Percentiles rank a stretch among this genome's conserved stretches.
phyloP scores from a whole-genome alignment of 805 yeast genomes.

The Pichia occidentalis region DNA sequence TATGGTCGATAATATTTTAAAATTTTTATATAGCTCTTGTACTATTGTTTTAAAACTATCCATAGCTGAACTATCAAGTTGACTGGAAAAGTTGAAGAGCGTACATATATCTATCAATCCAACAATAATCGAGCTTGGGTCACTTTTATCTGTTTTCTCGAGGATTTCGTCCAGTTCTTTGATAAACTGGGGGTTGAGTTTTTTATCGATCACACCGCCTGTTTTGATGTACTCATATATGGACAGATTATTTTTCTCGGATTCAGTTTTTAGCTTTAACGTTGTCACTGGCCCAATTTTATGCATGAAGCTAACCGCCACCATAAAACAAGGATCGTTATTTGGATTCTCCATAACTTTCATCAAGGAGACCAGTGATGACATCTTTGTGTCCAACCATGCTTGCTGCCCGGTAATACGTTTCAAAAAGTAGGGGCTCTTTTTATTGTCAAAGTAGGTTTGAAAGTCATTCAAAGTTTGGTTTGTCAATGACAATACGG shows the following conservation, averaged over 20 bases:
- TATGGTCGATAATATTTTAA: conserved; percentile 20
- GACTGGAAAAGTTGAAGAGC: conserved; percentile 32
- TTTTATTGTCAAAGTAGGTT: conserved; percentile 29
- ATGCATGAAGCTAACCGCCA: conserved; percentile 20
- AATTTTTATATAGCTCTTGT: conserved; percentile 31
- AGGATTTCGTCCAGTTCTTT: conserved; percentile 1
- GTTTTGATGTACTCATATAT: conserved; percentile 20
- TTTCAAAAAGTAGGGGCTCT: conserved; percentile 29
- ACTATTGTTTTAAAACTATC: conserved; percentile 29
- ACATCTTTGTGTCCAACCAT: conserved; percentile 44
- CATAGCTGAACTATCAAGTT: conserved; percentile 16
- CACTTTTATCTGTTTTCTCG: conserved; percentile 20
- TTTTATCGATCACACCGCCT: conserved; percentile 9
- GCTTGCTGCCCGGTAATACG: conserved; percentile 39
- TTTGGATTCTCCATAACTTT: conserved; percentile 33
- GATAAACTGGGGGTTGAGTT: neutral
- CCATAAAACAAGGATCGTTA: conserved; percentile 24
- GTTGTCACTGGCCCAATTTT: conserved; percentile 21
- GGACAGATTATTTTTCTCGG: conserved; percentile 18
- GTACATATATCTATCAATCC: conserved; percentile 30
- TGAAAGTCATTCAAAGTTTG: conserved; percentile 37
- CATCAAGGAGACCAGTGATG: conserved; percentile 43
- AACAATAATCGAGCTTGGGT: conserved; percentile 34
- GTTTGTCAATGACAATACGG: conserved; percentile 48
- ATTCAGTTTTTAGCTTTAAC: conserved; percentile 16